Base-by-base conservation (phyloP, 2,329 filamentous ascomycete species). In the Tetracladium maxilliforme region DNA sequence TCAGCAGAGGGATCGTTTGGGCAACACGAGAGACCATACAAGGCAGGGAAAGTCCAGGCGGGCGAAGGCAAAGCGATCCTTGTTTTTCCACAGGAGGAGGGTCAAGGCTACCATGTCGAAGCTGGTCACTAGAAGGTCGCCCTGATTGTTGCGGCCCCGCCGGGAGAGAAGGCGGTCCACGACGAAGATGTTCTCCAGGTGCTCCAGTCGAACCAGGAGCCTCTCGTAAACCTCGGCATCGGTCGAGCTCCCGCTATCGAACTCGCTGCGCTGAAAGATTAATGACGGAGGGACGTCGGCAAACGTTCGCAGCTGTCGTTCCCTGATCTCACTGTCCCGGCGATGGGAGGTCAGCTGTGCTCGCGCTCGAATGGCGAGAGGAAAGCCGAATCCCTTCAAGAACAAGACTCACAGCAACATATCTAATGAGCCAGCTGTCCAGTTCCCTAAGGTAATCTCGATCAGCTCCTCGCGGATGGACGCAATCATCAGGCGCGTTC, bases 101-200 rank as follows among this genome's bases (percentile, higher is more conserved):
- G 27, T 28, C 10, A 36, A 19, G 10, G 34, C 35, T 3, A 33
- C 19, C 16, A 38, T 32, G 22, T 36, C 34, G 22, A 28, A 25
- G 6, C 33, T 29, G 9, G 31, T 25, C 18, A 36, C 32, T 7
- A 36, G 14, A 9, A 36, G 19, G 6, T 22, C 29, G 10, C 30
- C 26, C 21, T 31, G 32, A 16, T 26, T 25, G 20, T 32, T 29
- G 12, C 27, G 18, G 6, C 31, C 35, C 7, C 35, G 27, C 19
- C 31, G 31, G 10, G 23, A 24, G n/a, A 28, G 27, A 4, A 37
- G 14, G n/a, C 33, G 19, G 14, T 37, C 35, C 6, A 37, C 26
- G 7, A 34, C 18, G 8, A 37, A 32, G 15, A 30, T 25, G 5
- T 34, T 26, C 6, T 33, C 24, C 6, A 37, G 22, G 19, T 33